Evolutionary conservation across 108 stramenopile species (phyloP), one percentile per base, ranked within the genome.

Genomic region (Nitzschia putrida): DNA sequence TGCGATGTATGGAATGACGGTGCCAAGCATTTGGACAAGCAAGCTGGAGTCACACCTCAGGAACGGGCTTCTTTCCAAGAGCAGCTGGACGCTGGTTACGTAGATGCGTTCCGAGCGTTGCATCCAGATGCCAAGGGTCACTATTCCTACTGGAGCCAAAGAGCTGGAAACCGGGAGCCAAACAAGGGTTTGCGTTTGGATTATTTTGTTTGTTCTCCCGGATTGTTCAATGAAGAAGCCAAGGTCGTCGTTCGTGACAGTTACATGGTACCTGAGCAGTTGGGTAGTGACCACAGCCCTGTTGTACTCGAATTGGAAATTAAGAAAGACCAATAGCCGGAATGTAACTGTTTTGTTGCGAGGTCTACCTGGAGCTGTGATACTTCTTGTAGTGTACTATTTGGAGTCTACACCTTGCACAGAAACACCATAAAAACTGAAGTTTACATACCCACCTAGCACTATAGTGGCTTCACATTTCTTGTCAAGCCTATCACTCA

Each of bases 181-280:
- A 97, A 97, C 76, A 95, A 94, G 66, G 96, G 96, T 12, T 64
- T 97, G 68, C 76, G 96, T 8, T 69, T 97, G 42, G 96, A 97
- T 73, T 97, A 97, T 55, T 97, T 97, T 60, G 74, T 95, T 50
- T 91, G 89, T 54, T 74, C 81, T 50, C 77, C 91, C 26, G 66
- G 44, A 10, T 67, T 95, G 45, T 83, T 94, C 66, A 67, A 79
- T 4, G 85, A 85, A 54, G 73, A 72, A 16, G 67, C 69, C 39
- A 70, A 84, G 47, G 89, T 82, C 9, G 73, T 89, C 34, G 88
- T 88, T 14, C 76, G 90, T 25, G 92, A 96, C 68, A 80, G 82
- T 50, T 96, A 88, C 73, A 91, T 96, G 82, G 37, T 90, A 29
- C 80, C 64, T 4, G 92, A 89, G 24, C 71, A 80, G 24, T 14